Conservation (phyloP, 352 stramenopile species). For the Pilasporangium apinafurcum region DNA sequence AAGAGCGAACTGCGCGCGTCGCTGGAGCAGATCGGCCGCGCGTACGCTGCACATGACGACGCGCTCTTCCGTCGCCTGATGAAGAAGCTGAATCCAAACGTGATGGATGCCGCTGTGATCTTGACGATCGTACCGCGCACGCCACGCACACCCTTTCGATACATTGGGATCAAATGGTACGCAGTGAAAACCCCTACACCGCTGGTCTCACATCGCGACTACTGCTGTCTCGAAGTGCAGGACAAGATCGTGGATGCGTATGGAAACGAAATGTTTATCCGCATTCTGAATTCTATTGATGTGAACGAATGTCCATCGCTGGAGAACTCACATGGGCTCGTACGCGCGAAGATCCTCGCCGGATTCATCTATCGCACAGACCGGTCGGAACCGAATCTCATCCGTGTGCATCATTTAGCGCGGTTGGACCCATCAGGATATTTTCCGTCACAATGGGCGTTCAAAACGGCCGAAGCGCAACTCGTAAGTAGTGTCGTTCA, state of each 20-base stretch:
- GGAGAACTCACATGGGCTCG: conserved; percentile 79
- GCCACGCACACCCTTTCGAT: conserved; percentile 60
- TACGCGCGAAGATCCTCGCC: conserved; percentile 74
- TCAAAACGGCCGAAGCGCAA: conserved; percentile 80
- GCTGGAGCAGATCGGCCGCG: conserved; percentile 66
- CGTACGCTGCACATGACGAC: conserved; percentile 76
- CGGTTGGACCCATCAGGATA: conserved; percentile 71
- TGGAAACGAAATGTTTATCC: conserved; percentile 83
- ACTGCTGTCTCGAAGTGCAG: conserved; percentile 81
- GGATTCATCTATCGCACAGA: conserved; percentile 79
- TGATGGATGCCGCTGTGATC: conserved; percentile 77
- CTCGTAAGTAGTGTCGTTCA: conserved; percentile 74
- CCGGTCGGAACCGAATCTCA: conserved; percentile 53
- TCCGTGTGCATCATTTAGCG: conserved; percentile 75
- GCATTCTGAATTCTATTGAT: conserved; percentile 77
- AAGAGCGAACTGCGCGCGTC: conserved; percentile 62
- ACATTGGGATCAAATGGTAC: conserved; percentile 88
- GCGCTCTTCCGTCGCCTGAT: conserved; percentile 69
- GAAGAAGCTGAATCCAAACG: conserved; percentile 69
- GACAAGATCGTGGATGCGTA: conserved; percentile 80
- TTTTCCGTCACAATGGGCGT: conserved; percentile 75
- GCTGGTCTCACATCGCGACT: conserved; percentile 79
- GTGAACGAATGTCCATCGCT: conserved; percentile 76
- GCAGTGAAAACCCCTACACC: conserved; percentile 75
- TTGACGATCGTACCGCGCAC: conserved; percentile 74